Conservation (phyloP, 2,329 filamentous ascomycete species). For the Rhytidhysteron rufulum region DNA sequence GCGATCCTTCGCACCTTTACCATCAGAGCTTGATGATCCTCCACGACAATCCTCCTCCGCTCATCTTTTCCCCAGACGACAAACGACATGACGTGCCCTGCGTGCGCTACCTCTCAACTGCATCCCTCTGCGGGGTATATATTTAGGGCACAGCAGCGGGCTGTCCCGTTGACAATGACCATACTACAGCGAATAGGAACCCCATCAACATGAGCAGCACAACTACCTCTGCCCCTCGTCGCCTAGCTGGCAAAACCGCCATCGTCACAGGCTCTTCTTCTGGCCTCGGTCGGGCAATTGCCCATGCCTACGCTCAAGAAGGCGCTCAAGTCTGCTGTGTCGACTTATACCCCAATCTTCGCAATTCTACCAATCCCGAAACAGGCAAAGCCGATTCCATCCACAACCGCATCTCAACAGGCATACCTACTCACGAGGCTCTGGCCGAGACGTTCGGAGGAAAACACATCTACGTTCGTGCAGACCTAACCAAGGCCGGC, state of each 20-base stretch:
- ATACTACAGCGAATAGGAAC: too few species aligned
- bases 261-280: slow-evolving; percentile 26
- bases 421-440: slow-evolving; percentile 16
- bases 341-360: slow-evolving; percentile 25
- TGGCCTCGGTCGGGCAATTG: slow-evolving; percentile 24
- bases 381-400: slow-evolving; percentile 29
- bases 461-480: slow-evolving; percentile 22
- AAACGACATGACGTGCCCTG: too few species aligned
- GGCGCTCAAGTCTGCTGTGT: slow-evolving; percentile 20
- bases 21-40: too few species aligned
- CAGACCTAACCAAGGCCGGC: slow-evolving; percentile 26
- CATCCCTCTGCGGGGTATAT: too few species aligned
- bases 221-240: neutral
- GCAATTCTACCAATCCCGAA: slow-evolving; percentile 20
- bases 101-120: too few species aligned
- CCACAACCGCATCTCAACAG: slow-evolving; percentile 19
- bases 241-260: slow-evolving; percentile 15
- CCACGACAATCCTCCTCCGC: too few species aligned
- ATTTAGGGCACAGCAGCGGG: too few species aligned
- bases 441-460: slow-evolving; percentile 11
- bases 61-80: too few species aligned
- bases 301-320: slow-evolving; percentile 11
- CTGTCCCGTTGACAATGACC: too few species aligned
- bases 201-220: neutral
- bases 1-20: too few species aligned